A percentile compares a stretch with the other conserved stretches of the same genome.
Evolutionary conservation across 257 asterid genomes (phyloP).

Genomic region (Fraxinus excelsior): DNA sequence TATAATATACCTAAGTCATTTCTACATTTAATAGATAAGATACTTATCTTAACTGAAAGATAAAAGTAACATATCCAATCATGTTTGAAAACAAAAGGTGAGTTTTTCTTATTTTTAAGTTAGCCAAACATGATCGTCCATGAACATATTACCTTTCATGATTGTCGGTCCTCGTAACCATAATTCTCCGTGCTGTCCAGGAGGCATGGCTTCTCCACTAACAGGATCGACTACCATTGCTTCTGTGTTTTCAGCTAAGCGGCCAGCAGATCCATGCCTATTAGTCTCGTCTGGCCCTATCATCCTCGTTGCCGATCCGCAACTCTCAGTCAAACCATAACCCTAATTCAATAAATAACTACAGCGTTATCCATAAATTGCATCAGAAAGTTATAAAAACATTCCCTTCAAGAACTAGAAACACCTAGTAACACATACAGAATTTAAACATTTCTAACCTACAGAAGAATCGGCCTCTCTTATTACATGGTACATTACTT

Average conservation of each 20-base stretch:
- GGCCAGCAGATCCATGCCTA: slow-evolving; percentile 76
- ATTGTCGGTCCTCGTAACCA: slow-evolving; percentile 80
- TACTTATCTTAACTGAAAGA: neutral
- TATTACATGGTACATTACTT: neutral
- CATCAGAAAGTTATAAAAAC: neutral
- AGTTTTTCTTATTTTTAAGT: neutral
- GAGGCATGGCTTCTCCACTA: slow-evolving; percentile 66
- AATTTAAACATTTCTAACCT: neutral
- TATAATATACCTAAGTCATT: neutral
- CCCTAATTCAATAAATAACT: slow-evolving; percentile 50
- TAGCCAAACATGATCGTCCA: neutral
- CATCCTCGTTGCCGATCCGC: slow-evolving; percentile 66
- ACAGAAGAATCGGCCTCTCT: neutral
- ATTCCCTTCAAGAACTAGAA: neutral
- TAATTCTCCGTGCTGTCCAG: slow-evolving; percentile 73
- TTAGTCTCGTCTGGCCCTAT: slow-evolving; percentile 58
- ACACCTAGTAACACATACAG: neutral
- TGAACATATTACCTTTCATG: slow-evolving; percentile 68
- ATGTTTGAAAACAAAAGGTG: neutral
- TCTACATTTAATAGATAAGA: neutral
- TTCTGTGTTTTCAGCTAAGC: slow-evolving; percentile 57
- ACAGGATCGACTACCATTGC: slow-evolving; percentile 86
- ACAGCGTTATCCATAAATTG: neutral
- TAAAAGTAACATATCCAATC: neutral
- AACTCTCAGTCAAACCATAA: slow-evolving; percentile 84